Percentiles rank a stretch among this genome's conserved stretches.
Conservation (phyloP, 345 rosid species). For the Corchorus capsularis region DNA sequence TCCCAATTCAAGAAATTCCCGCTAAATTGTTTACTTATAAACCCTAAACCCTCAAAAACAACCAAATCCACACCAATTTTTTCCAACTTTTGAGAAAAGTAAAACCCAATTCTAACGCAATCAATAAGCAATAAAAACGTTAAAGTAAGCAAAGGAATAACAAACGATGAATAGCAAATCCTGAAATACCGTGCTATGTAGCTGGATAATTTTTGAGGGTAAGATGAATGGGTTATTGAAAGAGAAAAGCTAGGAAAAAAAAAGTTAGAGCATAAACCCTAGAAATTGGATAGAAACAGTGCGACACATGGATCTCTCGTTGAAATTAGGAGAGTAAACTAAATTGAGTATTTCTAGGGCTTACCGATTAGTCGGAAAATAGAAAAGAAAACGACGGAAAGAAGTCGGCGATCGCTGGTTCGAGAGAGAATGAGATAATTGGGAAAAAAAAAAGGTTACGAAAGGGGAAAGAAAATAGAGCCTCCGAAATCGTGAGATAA, state of each 20-base stretch:
- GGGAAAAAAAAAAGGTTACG: too few relatives aligned
- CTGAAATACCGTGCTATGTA: not conserved
- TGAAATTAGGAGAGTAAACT: not conserved
- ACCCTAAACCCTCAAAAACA: conserved; percentile 34
- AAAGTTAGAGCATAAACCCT: not conserved
- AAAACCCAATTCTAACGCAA: too few relatives aligned
- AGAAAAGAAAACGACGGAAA: too few relatives aligned
- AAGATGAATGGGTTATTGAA: not conserved
- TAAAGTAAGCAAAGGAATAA: too few relatives aligned
- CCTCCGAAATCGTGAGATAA: too few relatives aligned
- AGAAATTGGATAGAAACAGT: not conserved
- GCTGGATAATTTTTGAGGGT: not conserved
- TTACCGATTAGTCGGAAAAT: too few relatives aligned
- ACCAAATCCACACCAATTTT: conserved; percentile 29
- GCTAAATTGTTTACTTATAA: conserved; percentile 22
- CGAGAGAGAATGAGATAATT: too few relatives aligned
- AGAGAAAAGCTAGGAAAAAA: not conserved
- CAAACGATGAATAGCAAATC: not conserved
- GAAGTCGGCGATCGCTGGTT: too few relatives aligned
- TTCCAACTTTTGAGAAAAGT: not conserved
- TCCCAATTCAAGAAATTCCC: conserved; percentile 17
- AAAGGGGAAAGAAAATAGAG: too few relatives aligned
- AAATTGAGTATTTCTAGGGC: too few relatives aligned
- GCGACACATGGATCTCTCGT: not conserved
- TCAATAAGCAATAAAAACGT: too few relatives aligned